Evolutionary conservation across 148 eudicot genomes (phyloP).

Genomic region (Silene uniflora): DNA sequence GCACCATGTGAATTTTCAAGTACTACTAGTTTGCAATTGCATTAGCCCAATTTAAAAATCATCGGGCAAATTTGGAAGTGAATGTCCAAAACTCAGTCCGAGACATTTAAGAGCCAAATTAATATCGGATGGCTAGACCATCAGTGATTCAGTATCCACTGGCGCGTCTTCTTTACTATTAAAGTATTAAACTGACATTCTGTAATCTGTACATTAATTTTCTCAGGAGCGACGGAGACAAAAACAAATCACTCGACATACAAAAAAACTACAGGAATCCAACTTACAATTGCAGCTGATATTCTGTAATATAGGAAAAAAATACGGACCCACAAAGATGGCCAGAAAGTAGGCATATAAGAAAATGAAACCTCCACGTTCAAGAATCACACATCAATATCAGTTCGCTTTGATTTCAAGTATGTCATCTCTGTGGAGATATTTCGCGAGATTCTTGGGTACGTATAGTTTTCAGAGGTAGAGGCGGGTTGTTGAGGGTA

Average conservation of each 20-base stretch:
- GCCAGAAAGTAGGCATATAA: not conserved
- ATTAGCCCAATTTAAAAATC: not conserved
- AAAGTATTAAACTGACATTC: not conserved
- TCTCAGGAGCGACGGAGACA: not conserved
- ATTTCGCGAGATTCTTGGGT: slow-evolving; percentile 48
- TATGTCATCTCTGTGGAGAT: slow-evolving; percentile 43
- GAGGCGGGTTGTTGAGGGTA: slow-evolving; percentile 85
- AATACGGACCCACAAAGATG: not conserved
- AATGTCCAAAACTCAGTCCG: too few relatives aligned
- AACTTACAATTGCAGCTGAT: not conserved
- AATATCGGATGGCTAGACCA: too few relatives aligned
- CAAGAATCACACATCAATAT: slow-evolving; percentile 60
- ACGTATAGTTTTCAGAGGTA: slow-evolving; percentile 55
- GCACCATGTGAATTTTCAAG: too few relatives aligned
- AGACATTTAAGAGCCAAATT: too few relatives aligned
- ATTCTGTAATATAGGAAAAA: not conserved
- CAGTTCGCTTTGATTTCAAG: slow-evolving; percentile 64
- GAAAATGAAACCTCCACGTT: not conserved
- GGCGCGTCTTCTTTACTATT: not conserved
- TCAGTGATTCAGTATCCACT: too few relatives aligned
- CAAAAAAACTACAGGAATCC: not conserved
- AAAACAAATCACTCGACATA: not conserved
- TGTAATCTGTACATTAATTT: slow-evolving; percentile 8
- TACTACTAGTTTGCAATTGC: not conserved
- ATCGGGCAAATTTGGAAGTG: not conserved